Conservation (phyloP, 2,329 filamentous ascomycete species). For the Aspergillus aculeatinus region DNA sequence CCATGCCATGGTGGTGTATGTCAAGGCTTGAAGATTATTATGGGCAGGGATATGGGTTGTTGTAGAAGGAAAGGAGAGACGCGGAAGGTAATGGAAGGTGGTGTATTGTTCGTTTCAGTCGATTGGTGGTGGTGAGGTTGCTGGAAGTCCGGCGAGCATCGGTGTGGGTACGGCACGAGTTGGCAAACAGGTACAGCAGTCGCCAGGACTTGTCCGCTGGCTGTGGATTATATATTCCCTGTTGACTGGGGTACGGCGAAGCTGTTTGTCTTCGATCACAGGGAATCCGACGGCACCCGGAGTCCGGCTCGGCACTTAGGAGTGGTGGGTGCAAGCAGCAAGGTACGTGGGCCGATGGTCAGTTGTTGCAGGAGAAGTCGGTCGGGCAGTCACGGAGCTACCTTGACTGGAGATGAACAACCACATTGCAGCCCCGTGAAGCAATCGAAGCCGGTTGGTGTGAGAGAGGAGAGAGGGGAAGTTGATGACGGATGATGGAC, state of each 20-base stretch:
- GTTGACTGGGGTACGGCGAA: background rate
- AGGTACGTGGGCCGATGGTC: background rate
- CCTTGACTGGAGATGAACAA: background rate
- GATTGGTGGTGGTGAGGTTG: background rate
- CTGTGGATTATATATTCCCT: background rate
- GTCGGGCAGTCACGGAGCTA: background rate
- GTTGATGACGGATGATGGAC: conserved; percentile 11
- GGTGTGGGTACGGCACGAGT: background rate
- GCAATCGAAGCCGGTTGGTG: background rate
- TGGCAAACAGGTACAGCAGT: background rate
- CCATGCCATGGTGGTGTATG: conserved; percentile 56
- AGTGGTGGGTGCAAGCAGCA: background rate
- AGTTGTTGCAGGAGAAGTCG: background rate
- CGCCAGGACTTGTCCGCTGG: background rate
- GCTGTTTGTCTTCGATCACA: background rate
- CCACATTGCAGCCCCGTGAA: background rate
- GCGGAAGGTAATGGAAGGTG: background rate
- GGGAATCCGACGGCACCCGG: background rate
- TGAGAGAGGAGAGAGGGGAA: background rate
- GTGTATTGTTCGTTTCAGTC: background rate
- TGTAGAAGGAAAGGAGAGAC: background rate
- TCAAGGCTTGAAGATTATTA: background rate
- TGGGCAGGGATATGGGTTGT: background rate
- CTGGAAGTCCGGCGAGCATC: background rate
- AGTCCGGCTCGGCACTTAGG: background rate